Base-by-base conservation (phyloP, 805 yeast genomes). In the Lachancea sp. region DNA sequence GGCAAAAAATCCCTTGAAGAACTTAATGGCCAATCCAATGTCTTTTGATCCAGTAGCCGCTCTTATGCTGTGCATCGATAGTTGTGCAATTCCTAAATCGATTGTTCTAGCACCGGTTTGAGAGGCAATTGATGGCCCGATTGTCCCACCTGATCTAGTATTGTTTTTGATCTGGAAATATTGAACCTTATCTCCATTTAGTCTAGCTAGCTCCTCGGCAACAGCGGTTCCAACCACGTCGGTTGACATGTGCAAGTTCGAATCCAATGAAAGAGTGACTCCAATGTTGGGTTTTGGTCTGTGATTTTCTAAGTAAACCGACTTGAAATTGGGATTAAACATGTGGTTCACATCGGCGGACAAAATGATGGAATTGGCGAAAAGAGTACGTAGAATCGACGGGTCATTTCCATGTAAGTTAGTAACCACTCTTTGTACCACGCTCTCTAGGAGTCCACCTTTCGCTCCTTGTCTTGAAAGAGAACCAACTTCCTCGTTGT, bases 321-420 rank as follows among this genome's bases (percentile, higher is more conserved):
- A 53, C 38, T 69, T 56, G 53, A 80, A 83, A 64, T 84, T 83
- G 41, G 96, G 95, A 66, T 86, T 83, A 51, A 80, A 69, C 57
- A 86, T 73, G 61, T 86, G 96, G 46, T 71, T 80, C 30, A 86
- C 95, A 57, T 86, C 96, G 3, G 95, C 89, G 5, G 94, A 83
- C 29, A 86, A 61, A 45, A 87, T 71, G 59, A 86, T 74, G 31
- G 94, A 75, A 66, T 85, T 85, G 38, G 95, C 88, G 54, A 70
- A 81, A 13, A 74, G 51, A 37, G 72, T 60, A 45, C 62, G 60
- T 16, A 68, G 48, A 34, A 58, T 51, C 20, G 60, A 46, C 2
- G 58, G 45, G 22, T 53, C 46, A 18, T 56, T 49, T 7, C 47
- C 43, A 16, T 48, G 41, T 43, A 52, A 43, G 28, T 52, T 50